phyloP scores from a whole-genome alignment of 148 eudicot genomes.

The Vaccinium darrowii region DNA sequence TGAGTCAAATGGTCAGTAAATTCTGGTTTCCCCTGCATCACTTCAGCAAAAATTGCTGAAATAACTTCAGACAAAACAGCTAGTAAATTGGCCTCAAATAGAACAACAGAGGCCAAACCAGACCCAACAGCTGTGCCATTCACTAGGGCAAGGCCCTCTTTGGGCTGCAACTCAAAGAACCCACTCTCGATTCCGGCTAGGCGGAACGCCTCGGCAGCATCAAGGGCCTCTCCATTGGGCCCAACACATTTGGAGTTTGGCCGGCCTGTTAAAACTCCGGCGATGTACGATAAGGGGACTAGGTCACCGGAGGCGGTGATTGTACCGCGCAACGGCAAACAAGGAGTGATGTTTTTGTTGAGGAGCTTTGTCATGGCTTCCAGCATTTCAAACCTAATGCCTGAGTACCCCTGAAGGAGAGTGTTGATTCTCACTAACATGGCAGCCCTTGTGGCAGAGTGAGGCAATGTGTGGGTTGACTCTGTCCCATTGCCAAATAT shows the following conservation, averaged over 20 bases:
- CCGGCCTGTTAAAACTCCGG: slow-evolving; percentile 4
- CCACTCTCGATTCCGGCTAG: slow-evolving; percentile 24
- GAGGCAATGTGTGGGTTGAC: slow-evolving; percentile 14
- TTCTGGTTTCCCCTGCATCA: slow-evolving; percentile 24
- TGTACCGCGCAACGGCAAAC: slow-evolving; percentile 8
- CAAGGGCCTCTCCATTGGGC: slow-evolving; percentile 24
- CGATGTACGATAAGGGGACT: slow-evolving; percentile 12
- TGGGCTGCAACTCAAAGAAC: slow-evolving; percentile 34
- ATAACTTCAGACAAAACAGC: slow-evolving; percentile 24
- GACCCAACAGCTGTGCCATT: slow-evolving; percentile 29
- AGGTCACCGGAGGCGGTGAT: slow-evolving; percentile 14
- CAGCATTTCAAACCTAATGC: slow-evolving; percentile 6
- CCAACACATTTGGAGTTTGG: slow-evolving; percentile 20
- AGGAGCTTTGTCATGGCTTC: slow-evolving; percentile 19
- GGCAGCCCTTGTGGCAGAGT: slow-evolving; percentile 12
- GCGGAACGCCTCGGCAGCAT: slow-evolving; percentile 14
- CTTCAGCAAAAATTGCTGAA: slow-evolving; percentile 26
- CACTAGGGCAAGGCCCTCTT: slow-evolving; percentile 32
- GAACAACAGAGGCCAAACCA: slow-evolving; percentile 22
- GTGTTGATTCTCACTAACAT: slow-evolving; percentile 14
- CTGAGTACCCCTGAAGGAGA: slow-evolving; percentile 11
- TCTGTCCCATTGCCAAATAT: slow-evolving; percentile 11
- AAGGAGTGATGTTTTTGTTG: slow-evolving; percentile 14
- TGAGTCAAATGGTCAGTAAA: slow-evolving; percentile 28
- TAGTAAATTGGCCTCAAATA: slow-evolving; percentile 19